Percentiles rank a stretch among this genome's conserved stretches.
These are phyloP conservation scores for Stemphylium beticola DNA, from an alignment of 2,329 filamentous ascomycete genomes.

Conservation along the genomic window DNA sequence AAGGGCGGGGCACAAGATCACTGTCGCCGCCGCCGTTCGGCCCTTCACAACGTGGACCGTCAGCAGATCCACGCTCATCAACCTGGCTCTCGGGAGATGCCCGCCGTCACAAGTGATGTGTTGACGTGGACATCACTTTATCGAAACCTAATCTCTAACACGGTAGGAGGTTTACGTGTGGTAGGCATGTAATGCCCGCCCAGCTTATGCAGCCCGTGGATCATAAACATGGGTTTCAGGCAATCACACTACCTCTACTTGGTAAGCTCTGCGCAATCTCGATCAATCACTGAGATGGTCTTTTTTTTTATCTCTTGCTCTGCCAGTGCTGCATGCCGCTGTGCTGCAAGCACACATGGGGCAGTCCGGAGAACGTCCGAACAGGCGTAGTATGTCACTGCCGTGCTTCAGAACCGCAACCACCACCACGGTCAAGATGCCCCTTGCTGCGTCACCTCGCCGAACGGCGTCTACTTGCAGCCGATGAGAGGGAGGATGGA, in stretches of 20 bases:
- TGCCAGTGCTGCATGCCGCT: conserved; percentile 10
- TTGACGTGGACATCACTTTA: conserved; percentile 18
- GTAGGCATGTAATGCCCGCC: conserved; percentile 5
- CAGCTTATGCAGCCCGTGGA: conserved; percentile 18
- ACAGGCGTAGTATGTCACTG: conserved; percentile 2
- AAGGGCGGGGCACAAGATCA: conserved; percentile 15
- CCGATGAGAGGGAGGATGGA: conserved; percentile 1
- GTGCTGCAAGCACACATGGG: neutral
- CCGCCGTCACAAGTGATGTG: conserved; percentile 6
- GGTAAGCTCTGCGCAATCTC: conserved; percentile 16
- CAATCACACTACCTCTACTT: conserved; percentile 9
- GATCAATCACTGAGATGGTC: conserved; percentile 5
- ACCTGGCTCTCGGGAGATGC: conserved; percentile 17
- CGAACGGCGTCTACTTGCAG: conserved; percentile 4
- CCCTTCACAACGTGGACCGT: conserved; percentile 13
- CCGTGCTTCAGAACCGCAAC: neutral
- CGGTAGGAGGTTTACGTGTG: conserved; percentile 1
- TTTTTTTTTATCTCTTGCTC: conserved; percentile 12
- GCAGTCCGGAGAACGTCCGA: conserved; percentile 4
- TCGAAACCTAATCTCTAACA: conserved; percentile 14
- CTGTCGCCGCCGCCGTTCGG: conserved; percentile 8
- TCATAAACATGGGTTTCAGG: conserved; percentile 14
- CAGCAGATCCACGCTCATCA: conserved; percentile 15
- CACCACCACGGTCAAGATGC: neutral
- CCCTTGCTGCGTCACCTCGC: conserved; percentile 4